Conservation (phyloP, 2,329 filamentous ascomycete genomes). For the Fusarium pseudocircinatum region DNA sequence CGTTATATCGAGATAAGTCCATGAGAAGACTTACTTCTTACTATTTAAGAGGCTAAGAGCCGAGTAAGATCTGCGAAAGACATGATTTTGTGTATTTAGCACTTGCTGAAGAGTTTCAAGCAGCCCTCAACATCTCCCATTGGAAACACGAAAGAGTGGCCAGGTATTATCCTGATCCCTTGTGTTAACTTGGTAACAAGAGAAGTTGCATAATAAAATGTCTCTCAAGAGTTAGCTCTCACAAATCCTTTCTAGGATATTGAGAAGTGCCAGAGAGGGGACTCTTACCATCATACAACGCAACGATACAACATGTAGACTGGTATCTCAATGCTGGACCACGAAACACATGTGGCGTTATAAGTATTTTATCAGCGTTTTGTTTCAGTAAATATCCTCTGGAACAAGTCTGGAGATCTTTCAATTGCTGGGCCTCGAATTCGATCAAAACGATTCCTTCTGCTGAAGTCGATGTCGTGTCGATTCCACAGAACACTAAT, state of each 20-base stretch:
- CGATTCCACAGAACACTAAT: neutral
- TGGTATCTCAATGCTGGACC: neutral
- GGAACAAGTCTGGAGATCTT: neutral
- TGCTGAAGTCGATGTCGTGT: neutral
- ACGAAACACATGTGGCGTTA: too few relatives aligned
- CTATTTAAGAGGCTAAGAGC: neutral
- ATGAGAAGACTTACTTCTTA: rapidly evolving
- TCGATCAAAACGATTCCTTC: rapidly evolving
- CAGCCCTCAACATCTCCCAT: too few relatives aligned
- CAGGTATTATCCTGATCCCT: neutral
- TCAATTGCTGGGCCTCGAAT: too few relatives aligned
- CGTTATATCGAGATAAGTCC: neutral
- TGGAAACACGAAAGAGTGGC: rapidly evolving
- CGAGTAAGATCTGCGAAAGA: rapidly evolving
- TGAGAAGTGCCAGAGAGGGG: neutral
- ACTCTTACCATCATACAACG: neutral
- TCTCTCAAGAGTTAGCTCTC: rapidly evolving
- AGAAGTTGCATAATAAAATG: neutral
- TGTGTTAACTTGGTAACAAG: too few relatives aligned
- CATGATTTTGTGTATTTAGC: rapidly evolving
- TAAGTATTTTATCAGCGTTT: rapidly evolving
- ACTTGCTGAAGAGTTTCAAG: neutral
- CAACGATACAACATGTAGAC: neutral
- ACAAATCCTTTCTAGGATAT: neutral
- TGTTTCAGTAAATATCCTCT: rapidly evolving